Conservation (phyloP, 148 eudicot species). For the Agrostemma githago region DNA sequence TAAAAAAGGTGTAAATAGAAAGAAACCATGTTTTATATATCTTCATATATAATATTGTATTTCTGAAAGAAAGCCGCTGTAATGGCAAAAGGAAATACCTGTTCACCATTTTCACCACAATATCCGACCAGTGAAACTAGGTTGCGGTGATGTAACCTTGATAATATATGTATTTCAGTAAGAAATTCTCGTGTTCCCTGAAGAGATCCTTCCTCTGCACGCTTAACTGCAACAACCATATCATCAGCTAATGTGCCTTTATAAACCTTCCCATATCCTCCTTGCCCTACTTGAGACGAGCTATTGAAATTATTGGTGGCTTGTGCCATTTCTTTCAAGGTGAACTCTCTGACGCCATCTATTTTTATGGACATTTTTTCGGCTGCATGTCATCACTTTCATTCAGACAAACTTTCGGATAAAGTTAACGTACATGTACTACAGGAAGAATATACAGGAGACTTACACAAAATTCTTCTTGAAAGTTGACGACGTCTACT, state of each 20-base stretch:
- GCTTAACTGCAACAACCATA: conserved; percentile 71
- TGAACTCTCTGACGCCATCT: conserved; percentile 76
- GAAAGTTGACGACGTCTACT: conserved; percentile 30
- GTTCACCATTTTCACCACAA: conserved; percentile 74
- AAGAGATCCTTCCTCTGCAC: conserved; percentile 82
- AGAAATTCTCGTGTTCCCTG: conserved; percentile 85
- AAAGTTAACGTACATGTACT: neutral
- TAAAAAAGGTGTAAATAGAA: neutral
- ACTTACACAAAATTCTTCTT: conserved; percentile 48
- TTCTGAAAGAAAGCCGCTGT: neutral
- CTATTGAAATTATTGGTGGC: conserved; percentile 55
- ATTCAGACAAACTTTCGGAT: conserved; percentile 7
- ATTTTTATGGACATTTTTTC: conserved; percentile 56
- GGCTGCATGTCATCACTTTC: conserved; percentile 40
- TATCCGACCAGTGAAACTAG: conserved; percentile 77
- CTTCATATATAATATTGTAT: neutral
- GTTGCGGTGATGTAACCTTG: conserved; percentile 85
- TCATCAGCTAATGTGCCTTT: conserved; percentile 57
- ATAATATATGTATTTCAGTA: conserved; percentile 78
- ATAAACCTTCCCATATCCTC: conserved; percentile 92
- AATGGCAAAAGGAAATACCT: conserved; percentile 38
- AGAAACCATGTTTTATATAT: neutral
- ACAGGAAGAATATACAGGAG: conserved; percentile 5
- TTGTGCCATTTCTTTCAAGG: conserved; percentile 56
- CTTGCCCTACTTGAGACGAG: conserved; percentile 69